Evolutionary conservation across 176 grass and related monocot species (phyloP).

Genomic region (Avena atlantica): DNA sequence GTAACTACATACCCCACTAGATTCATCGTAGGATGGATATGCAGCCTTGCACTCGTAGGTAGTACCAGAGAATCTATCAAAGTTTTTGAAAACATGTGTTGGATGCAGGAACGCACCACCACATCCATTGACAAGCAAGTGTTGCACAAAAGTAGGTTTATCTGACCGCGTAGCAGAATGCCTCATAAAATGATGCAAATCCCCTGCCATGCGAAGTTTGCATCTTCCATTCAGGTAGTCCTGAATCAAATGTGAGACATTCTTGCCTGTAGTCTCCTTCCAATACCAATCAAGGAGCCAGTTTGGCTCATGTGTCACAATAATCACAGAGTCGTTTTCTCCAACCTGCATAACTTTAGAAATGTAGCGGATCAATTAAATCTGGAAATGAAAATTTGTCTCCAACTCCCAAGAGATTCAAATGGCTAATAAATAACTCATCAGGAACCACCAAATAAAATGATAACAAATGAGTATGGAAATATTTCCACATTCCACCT

Average conservation of each 20-base stretch:
- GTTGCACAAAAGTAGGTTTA: conserved; percentile 63
- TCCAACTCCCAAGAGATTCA: conserved; percentile 29
- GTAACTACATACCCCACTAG: conserved; percentile 71
- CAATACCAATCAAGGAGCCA: conserved; percentile 99
- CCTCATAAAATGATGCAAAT: conserved; percentile 97
- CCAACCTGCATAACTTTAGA: conserved; percentile 72
- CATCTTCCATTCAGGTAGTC: conserved; percentile 92
- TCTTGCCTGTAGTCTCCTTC: conserved; percentile 84
- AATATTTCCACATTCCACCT: not conserved
- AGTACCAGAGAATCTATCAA: conserved; percentile 70
- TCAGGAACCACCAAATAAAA: conserved; percentile 30
- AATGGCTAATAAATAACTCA: conserved; percentile 23
- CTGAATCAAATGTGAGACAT: conserved; percentile 81
- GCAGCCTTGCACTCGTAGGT: conserved; percentile 82
- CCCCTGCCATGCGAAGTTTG: conserved; percentile 91
- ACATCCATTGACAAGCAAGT: conserved; percentile 95
- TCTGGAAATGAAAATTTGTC: conserved; percentile 43
- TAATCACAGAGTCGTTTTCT: conserved; percentile 82
- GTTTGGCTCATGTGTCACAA: conserved; percentile 88
- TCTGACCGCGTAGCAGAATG: conserved; percentile 72
- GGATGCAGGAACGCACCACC: conserved; percentile 97
- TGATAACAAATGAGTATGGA: conserved; percentile 4
- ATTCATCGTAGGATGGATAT: conserved; percentile 86
- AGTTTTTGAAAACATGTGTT: conserved; percentile 92
- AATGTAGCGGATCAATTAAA: conserved; percentile 52